Evolutionary conservation across 208 protist species (phyloP), one percentile per base, ranked within the genome.

Genomic region (Trypanosoma caninum): DNA sequence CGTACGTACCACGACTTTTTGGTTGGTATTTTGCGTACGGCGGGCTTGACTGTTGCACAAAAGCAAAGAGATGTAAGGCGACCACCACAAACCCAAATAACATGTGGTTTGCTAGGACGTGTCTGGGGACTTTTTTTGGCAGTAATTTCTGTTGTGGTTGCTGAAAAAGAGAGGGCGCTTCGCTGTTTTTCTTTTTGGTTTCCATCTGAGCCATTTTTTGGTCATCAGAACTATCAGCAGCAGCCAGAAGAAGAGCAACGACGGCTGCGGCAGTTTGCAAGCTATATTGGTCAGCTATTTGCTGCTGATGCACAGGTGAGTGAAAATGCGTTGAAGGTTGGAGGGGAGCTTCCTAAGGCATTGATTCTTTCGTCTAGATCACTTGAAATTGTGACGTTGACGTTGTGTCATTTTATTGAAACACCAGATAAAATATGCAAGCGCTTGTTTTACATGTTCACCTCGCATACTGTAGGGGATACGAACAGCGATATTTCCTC

Each of bases 291-390:
- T 28, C 48, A 57, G 52, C 50, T 63, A 11, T 63, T 70, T 42
- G 31, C 64, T 25, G 25, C 28, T 34, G 47, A 70, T 30, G 64
- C 64, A 38, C 23, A 42, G n/a, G 38, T 70, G n/a, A n/a, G n/a
- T 13, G 28, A 23, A n/a, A 38, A 58, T 20, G 30, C 16, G 3
- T 35, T 54, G 25, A 38, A 31, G 11, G 1, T 5, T 10, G 35
- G 25, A 37, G 62, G 41, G 35, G 48, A 2, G 2, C 37, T 61
- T 53, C 41, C 41, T 6, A 56, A 48, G 16, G 37, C 30, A 14
- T 37, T 69, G 5, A 28, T 2, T 22, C 18, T 69, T 27, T 55
- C 62, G 11, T 61, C 62, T 3, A 9, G 13, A 2, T 40, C 54
- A 22, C 34, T 69, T n/a, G 53, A 31, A 16, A 35, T 69, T 38